A percentile compares a stretch with the other conserved stretches of the same genome.
phyloP scores from a whole-genome alignment of 1,284 basidiomycete genomes.

The Vanrija humicola region DNA sequence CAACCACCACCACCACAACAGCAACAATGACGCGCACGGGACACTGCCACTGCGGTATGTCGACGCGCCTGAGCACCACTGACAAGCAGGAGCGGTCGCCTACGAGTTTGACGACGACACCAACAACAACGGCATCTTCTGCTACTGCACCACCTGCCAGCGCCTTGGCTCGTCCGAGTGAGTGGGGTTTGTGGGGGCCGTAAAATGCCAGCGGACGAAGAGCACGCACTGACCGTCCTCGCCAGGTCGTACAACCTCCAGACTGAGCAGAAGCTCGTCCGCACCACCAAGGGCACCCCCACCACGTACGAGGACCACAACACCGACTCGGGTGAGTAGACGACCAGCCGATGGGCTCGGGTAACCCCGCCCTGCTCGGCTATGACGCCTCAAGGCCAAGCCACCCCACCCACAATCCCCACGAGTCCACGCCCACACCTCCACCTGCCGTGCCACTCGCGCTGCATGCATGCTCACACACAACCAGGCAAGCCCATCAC shows the following conservation, averaged over 20 bases:
- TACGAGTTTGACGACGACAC: slow-evolving; percentile 13
- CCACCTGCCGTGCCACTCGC: too few species aligned
- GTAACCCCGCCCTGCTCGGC: too few species aligned
- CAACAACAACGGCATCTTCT: slow-evolving; percentile 11
- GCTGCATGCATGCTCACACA: neutral
- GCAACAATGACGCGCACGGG: slow-evolving; percentile 5
- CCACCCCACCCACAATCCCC: too few species aligned
- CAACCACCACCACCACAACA: neutral
- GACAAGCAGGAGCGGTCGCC: neutral
- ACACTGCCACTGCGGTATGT: slow-evolving; percentile 10
- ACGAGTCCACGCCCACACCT: too few species aligned
- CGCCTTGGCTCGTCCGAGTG: slow-evolving; percentile 6
- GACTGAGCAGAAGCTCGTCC: slow-evolving; percentile 5
- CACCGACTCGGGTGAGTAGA: slow-evolving; percentile 8
- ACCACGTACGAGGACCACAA: slow-evolving; percentile 9
- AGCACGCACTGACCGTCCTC: neutral
- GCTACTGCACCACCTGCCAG: slow-evolving; percentile 17
- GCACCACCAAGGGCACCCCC: slow-evolving; percentile 14
- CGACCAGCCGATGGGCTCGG: neutral
- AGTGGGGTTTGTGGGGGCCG: neutral
- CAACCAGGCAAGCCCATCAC: slow-evolving; percentile 15
- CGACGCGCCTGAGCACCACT: too few species aligned
- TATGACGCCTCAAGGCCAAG: too few species aligned
- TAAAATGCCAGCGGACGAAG: neutral
- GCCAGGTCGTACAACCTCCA: slow-evolving; percentile 14